Percentiles rank a stretch among this genome's conserved stretches.
These are phyloP conservation scores for Sanghuangporus baumii DNA, from an alignment of 1,284 basidiomycete species.

Conservation along the genomic window DNA sequence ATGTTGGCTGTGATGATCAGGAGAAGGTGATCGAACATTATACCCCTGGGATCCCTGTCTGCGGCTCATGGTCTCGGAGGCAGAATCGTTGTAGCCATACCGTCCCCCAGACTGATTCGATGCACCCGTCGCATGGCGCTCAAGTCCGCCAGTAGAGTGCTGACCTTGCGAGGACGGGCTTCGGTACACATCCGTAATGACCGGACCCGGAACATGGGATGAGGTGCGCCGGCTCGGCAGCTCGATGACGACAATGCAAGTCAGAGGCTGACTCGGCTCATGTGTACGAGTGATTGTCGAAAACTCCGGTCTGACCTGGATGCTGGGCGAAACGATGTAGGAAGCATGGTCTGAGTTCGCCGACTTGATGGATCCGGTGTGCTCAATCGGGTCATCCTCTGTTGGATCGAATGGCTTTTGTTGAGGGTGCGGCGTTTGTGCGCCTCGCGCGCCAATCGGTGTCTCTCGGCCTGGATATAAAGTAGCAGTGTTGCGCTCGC, in stretches of 20 bases:
- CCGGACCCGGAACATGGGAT: conserved; percentile 53
- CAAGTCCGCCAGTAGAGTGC: conserved; percentile 11
- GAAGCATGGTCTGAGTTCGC: conserved; percentile 27
- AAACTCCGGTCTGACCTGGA: conserved; percentile 87
- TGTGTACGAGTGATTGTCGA: conserved; percentile 67
- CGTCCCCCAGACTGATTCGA: conserved; percentile 6
- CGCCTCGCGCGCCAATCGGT: conserved; percentile 30
- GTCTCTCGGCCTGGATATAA: conserved; percentile 68
- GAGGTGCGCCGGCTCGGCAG: conserved; percentile 67
- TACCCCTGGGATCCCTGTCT: conserved; percentile 10
- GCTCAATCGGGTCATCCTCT: conserved; percentile 77
- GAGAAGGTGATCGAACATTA: conserved; percentile 15
- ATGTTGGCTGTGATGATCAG: conserved; percentile 12
- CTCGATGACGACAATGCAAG: conserved; percentile 87
- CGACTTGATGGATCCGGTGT: conserved; percentile 45
- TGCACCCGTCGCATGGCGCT: conserved; percentile 5
- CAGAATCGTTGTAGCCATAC: conserved; percentile 13
- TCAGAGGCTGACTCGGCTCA: conserved; percentile 75
- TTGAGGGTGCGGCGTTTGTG: conserved; percentile 25
- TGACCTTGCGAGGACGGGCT: conserved; percentile 26
- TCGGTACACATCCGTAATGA: conserved; percentile 40
- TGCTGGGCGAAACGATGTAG: conserved; percentile 81
- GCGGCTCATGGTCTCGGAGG: conserved; percentile 5
- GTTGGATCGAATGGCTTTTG: conserved; percentile 50
- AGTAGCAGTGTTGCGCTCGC: conserved; percentile 46